Evolutionary conservation across 345 rosid genomes (phyloP).

Genomic region (Brassica napus): DNA sequence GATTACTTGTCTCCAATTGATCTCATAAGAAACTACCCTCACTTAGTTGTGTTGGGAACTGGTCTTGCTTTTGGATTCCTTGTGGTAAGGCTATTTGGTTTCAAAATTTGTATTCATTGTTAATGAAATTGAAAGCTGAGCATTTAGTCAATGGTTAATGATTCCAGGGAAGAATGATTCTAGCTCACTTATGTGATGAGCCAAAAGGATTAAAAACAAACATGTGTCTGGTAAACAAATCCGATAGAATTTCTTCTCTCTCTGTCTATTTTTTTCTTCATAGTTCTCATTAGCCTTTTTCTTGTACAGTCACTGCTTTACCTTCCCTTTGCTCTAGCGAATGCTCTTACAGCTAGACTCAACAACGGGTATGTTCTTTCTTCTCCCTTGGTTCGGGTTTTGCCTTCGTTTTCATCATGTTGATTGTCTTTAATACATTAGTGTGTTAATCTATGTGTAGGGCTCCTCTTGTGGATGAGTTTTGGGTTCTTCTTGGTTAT

Average conservation of each 20-base stretch:
- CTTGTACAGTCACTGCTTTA: slow-evolving; percentile 70
- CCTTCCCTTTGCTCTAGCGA: slow-evolving; percentile 95
- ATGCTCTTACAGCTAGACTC: slow-evolving; percentile 83
- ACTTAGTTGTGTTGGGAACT: slow-evolving; percentile 83
- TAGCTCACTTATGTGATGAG: slow-evolving; percentile 97
- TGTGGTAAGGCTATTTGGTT: slow-evolving; percentile 62
- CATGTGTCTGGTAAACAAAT: slow-evolving; percentile 86
- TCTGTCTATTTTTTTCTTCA: background rate
- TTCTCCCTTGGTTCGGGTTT: background rate
- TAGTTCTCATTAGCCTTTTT: background rate
- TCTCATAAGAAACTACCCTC: slow-evolving; percentile 78
- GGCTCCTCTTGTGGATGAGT: slow-evolving; percentile 85
- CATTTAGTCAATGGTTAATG: slow-evolving; percentile 1
- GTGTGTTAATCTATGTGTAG: slow-evolving; percentile 44
- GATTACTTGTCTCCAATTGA: slow-evolving; percentile 67
- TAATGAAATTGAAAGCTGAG: slow-evolving; percentile 14
- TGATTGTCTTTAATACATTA: background rate
- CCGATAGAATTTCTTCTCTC: background rate
- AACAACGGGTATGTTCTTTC: slow-evolving; percentile 71
- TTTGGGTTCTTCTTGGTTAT: slow-evolving; percentile 95
- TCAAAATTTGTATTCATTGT: background rate
- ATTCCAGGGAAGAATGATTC: slow-evolving; percentile 93
- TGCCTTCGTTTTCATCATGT: background rate
- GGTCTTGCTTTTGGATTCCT: slow-evolving; percentile 99
- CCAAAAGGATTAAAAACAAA: slow-evolving; percentile 97